Evolutionary conservation across 176 grass and related monocot species (phyloP), one percentile per base, ranked within the genome.

Genomic region (Puccinellia tenuiflora): DNA sequence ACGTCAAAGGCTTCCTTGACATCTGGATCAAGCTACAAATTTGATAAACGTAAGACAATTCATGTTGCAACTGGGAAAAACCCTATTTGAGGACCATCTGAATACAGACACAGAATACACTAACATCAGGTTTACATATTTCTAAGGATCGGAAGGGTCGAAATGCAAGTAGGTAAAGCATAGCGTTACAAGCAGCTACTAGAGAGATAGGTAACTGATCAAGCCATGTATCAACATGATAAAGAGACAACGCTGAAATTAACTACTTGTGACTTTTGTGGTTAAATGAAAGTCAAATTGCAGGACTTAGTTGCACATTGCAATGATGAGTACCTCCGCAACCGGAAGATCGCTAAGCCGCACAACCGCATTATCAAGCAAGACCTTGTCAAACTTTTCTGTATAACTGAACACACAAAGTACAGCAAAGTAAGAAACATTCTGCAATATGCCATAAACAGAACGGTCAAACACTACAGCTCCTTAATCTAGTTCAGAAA

Each of bases 1-100:
- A 98, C 88, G 46, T 98, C 89, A 33, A 98, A 98, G 86, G 96
- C 87, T 91, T 93, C 85, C 82, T 90, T 93, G 45, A 98, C 91
- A 77, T 78, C 87, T 80, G 92, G 92, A 83, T 98, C 96, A 93
- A 95, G 91, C 96, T 98, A 87, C 72, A 93, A 42, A 64, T 31
- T 54, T 66, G 67, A 43, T 70, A 22, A 66, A 89, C 20, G 31
- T 85, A 77, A 89, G 70, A 68, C 20, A 63, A 31, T 20, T 28
- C 48, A 89, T 85, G 20, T 26, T 20, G 13, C 1, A 71, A 35
- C 30, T 53, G 45, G 16, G 0, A 5, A 25, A 81, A 29, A 39
- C 16, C 1, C 17, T 79, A 66, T 20, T 39, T 10, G 5, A 55
- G 28, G 46, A 55, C 8, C 68, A 55, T 45, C 20, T 18, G 53